Evolutionary conservation across 352 stramenopile species (phyloP), one percentile per base, ranked within the genome.

Genomic region (Phytopythium aichiense): DNA sequence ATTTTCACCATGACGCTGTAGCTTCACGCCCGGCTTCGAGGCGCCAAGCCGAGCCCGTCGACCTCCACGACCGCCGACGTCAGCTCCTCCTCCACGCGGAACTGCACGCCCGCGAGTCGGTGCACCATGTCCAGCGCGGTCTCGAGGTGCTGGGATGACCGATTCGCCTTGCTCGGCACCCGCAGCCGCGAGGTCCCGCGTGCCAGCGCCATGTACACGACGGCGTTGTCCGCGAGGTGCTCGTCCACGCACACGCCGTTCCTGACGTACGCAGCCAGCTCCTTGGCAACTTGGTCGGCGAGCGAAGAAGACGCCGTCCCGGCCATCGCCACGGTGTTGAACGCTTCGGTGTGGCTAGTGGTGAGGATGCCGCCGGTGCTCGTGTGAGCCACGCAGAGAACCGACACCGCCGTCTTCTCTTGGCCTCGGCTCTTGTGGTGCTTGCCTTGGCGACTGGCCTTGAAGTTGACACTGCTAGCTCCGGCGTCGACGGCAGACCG

Each of bases 171-270:
- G 11, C 64, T 60, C 0, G 79, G 77, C 20, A 92, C 74, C 12
- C 80, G 78, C 38, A 92, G 50, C 0, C 69, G 62, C 33, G 83
- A 92, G 0, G 69, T 74, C 2, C 81, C 83, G 13, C 45, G 40
- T 1, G 83, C 79, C 22, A 92, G 68, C 13, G 77, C 76, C 81
- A 92, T 89, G 56, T 79, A 89, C 35, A 91, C 76, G 23, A 91
- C 68, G 1, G 65, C 61, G 46, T 92, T 91, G 67, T 92, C 83
- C 0, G 83, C 81, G 1, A 92, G 54, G 60, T 92, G 81, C 58
- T 91, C 83, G 50, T 91, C 83, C 38, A 92, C 69, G 43, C 81
- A 92, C 4, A 81, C 66, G 18, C 81, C 78, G 18, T 74, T 73
- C 1, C 71, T 56, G 15, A 87, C 6, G 25, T 80, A 68, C 22